Evolutionary conservation across 139 green algal genomes (phyloP), one percentile per base, ranked within the genome.

Genomic region (Chlorella sorokiniana): DNA sequence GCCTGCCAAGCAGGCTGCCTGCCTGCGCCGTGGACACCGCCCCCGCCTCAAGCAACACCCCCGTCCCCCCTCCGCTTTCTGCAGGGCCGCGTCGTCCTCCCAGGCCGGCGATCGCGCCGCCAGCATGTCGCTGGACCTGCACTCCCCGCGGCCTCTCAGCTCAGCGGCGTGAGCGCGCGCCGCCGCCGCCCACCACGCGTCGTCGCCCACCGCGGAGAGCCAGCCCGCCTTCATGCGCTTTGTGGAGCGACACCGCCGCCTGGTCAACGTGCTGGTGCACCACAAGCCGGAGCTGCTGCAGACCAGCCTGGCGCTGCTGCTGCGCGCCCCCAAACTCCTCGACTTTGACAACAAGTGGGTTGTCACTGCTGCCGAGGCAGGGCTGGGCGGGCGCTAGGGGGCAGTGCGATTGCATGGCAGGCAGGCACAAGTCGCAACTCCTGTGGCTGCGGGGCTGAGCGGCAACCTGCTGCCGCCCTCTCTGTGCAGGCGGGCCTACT

Each of bases 321-420:
- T 99, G 71, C 76, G 90, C 22, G 87, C 84, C 31, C 93, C 96
- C 27, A 86, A 89, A 52, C 90, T 99, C 51, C 89, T 99, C 41
- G 97, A 99, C 78, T 99, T 99, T 89, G 95, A 98, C 88, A 99
- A 99, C 91, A 99, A 99, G 93, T 76, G 72, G 84, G 5, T 25
- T 6, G 25, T 41, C 35, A 31, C 9, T 59, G 2, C 18, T 4
- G n/a, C 5, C 7, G 5, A 64, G 63, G n/a, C 8, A 65, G 56
- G 63, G 63, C 11, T 7, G 63, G 59, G 25, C 22, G 59, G 59
- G 25, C 11, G 25, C 11, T 10, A 16, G 59, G 59, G 25, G 59
- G 59, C 11, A 31, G 59, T n/a, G n/a, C n/a, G n/a, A n/a, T n/a
- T n/a, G n/a, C n/a, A n/a, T n/a, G n/a, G n/a, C n/a, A n/a, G n/a